These are phyloP conservation scores for Sporothrix euskadiensis DNA, from an alignment of 2,329 filamentous ascomycete species.

Conservation along the genomic window DNA sequence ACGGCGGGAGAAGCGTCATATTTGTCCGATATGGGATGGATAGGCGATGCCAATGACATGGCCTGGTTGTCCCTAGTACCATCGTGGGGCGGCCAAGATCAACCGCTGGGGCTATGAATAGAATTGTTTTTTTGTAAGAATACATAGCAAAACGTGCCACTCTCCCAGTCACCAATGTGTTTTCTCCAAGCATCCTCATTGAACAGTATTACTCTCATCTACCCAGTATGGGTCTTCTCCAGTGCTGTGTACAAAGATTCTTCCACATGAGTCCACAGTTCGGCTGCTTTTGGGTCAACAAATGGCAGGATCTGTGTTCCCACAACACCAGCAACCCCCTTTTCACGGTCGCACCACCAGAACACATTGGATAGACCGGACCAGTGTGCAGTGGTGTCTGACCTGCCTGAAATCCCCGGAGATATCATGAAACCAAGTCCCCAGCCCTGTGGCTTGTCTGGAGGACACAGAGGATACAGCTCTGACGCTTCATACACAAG, in stretches of 20 bases:
- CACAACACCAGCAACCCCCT: constrained; percentile 53
- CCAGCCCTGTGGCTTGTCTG: constrained; percentile 59
- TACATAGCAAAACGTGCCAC: background rate
- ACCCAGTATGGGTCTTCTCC: background rate
- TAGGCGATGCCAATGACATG: background rate
- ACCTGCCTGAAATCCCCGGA: constrained; percentile 50
- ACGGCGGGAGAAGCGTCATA: background rate
- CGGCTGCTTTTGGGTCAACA: constrained; percentile 42
- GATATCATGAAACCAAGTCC: constrained; percentile 57
- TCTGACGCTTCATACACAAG: constrained; percentile 49
- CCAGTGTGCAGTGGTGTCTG: constrained; percentile 52
- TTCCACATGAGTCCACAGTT: constrained; percentile 42
- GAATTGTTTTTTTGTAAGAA: no score
- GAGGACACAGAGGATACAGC: constrained; percentile 45
- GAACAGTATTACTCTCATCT: background rate
- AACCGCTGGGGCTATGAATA: background rate
- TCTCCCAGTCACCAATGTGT: background rate
- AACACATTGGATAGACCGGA: constrained; percentile 57
- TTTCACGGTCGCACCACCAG: constrained; percentile 61
- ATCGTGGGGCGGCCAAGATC: background rate
- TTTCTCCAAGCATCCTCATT: background rate
- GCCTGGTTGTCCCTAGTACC: background rate
- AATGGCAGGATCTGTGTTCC: constrained; percentile 51
- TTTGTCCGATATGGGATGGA: background rate
- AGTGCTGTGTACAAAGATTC: constrained; percentile 36